phyloP scores from a whole-genome alignment of 345 rosid genomes.

The Euclidium syriacum region DNA sequence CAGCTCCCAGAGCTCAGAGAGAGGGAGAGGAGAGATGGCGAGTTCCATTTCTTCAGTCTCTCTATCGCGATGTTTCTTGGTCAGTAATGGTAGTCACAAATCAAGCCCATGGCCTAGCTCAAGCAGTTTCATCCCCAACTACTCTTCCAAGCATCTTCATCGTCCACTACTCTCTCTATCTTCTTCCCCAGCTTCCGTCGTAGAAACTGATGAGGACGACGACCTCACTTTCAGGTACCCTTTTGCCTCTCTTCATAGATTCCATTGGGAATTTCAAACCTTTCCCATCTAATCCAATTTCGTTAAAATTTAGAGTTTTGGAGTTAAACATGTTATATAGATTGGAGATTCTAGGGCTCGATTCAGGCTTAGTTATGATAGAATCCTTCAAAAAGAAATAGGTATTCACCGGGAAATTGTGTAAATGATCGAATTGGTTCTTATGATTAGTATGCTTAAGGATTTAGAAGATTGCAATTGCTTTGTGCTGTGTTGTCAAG shows the following conservation, averaged over 20 bases:
- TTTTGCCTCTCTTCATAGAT: slow-evolving; percentile 3
- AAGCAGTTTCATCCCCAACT: slow-evolving; percentile 14
- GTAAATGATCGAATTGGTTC: too few relatives aligned
- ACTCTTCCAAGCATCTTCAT: slow-evolving; percentile 30
- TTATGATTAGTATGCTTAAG: too few relatives aligned
- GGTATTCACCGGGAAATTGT: too few relatives aligned
- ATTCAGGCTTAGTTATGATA: too few relatives aligned
- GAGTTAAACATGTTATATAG: neutral
- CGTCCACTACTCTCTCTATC: slow-evolving; percentile 31
- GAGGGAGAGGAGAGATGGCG: too few relatives aligned
- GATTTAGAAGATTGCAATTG: too few relatives aligned
- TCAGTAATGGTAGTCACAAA: slow-evolving; percentile 15
- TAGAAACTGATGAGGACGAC: slow-evolving; percentile 33
- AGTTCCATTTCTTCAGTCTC: slow-evolving; percentile 37
- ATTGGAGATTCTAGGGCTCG: neutral
- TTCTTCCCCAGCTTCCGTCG: slow-evolving; percentile 35
- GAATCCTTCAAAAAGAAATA: neutral
- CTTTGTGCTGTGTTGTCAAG: too few relatives aligned
- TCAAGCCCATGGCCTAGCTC: slow-evolving; percentile 21
- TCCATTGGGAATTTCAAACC: neutral
- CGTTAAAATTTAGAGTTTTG: neutral
- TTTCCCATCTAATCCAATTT: neutral
- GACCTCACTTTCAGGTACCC: slow-evolving; percentile 41
- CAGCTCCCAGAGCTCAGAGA: neutral
- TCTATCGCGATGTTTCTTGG: slow-evolving; percentile 20